Percentiles rank a stretch among this genome's conserved stretches.
phyloP scores from a whole-genome alignment of 805 yeast species.

The Diddensiella caesifluorescens region DNA sequence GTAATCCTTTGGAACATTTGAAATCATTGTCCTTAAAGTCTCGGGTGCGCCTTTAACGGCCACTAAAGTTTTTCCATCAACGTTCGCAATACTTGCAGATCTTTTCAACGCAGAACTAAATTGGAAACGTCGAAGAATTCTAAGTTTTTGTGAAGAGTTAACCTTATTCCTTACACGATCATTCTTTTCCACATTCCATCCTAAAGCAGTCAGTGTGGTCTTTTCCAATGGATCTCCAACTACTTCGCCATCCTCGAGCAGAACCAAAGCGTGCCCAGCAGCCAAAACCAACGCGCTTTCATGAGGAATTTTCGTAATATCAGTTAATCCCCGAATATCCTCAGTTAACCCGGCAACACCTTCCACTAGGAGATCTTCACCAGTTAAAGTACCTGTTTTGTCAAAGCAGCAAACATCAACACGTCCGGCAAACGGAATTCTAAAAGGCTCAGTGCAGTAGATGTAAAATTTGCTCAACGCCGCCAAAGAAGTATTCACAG shows the following conservation, averaged over 20 bases:
- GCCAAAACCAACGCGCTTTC: constrained; percentile 73
- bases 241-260: constrained; percentile 90
- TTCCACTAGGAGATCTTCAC: constrained; percentile 92
- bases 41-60: constrained; percentile 98
- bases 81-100: constrained; percentile 75
- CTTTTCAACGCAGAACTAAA: constrained; percentile 94
- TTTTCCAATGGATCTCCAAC: constrained; percentile 99
- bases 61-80: constrained; percentile 56
- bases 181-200: constrained; percentile 76
- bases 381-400: constrained; percentile 96
- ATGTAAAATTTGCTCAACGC: constrained; percentile 83
- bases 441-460: constrained; percentile 96
- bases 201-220: constrained; percentile 83
- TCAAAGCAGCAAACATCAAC: constrained; percentile 98
- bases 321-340: constrained; percentile 51
- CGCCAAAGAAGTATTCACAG: constrained; percentile 86
- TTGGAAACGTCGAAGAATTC: constrained; percentile 89
- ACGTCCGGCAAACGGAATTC: constrained; percentile 97
- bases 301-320: constrained; percentile 58
- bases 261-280: constrained; percentile 93
- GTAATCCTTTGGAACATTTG: constrained; percentile 65
- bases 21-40: constrained; percentile 75
- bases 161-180: constrained; percentile 55
- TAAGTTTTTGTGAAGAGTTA: constrained; percentile 44
- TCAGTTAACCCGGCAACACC: constrained; percentile 80